Conservation (phyloP, 768 basidiomycete species). For the Pholiota molesta region DNA sequence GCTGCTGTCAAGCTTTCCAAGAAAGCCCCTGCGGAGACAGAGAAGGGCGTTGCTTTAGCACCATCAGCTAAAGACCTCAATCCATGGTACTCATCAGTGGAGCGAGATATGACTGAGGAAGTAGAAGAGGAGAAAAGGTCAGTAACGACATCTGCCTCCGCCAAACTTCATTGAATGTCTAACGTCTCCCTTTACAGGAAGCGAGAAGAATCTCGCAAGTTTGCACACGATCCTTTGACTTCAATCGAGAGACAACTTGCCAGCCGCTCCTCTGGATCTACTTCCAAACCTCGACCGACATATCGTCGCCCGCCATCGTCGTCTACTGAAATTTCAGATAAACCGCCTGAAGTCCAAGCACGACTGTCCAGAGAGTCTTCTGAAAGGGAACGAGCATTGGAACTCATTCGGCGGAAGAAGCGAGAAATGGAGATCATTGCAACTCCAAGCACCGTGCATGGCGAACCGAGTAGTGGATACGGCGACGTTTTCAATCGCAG, state of each 20-base stretch:
- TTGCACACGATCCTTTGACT: slow-evolving; percentile 70
- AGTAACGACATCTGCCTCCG: background rate
- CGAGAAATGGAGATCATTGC: slow-evolving; percentile 64
- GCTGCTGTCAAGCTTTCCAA: slow-evolving; percentile 51
- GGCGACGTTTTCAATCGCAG: slow-evolving; percentile 69
- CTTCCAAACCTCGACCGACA: slow-evolving; percentile 19
- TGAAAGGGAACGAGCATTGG: slow-evolving; percentile 76
- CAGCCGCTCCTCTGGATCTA: slow-evolving; percentile 35
- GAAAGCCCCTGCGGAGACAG: slow-evolving; percentile 55
- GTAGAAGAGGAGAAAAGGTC: slow-evolving; percentile 34
- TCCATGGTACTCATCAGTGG: slow-evolving; percentile 70
- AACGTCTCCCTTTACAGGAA: slow-evolving; percentile 39
- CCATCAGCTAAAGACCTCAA: slow-evolving; percentile 77
- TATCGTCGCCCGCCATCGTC: slow-evolving; percentile 20
- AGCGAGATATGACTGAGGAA: slow-evolving; percentile 29
- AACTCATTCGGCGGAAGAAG: slow-evolving; percentile 67
- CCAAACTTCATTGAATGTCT: background rate
- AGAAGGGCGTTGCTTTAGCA: slow-evolving; percentile 74
- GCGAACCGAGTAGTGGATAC: slow-evolving; percentile 52
- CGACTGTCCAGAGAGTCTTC: slow-evolving; percentile 74
- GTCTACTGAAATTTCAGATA: slow-evolving; percentile 23
- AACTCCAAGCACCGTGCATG: slow-evolving; percentile 72
- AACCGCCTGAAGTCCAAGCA: slow-evolving; percentile 50
- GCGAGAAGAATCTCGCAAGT: slow-evolving; percentile 67
- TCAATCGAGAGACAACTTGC: slow-evolving; percentile 71